Base-by-base conservation (phyloP, 2,329 filamentous ascomycete species). In the Fusarium staphyleae region DNA sequence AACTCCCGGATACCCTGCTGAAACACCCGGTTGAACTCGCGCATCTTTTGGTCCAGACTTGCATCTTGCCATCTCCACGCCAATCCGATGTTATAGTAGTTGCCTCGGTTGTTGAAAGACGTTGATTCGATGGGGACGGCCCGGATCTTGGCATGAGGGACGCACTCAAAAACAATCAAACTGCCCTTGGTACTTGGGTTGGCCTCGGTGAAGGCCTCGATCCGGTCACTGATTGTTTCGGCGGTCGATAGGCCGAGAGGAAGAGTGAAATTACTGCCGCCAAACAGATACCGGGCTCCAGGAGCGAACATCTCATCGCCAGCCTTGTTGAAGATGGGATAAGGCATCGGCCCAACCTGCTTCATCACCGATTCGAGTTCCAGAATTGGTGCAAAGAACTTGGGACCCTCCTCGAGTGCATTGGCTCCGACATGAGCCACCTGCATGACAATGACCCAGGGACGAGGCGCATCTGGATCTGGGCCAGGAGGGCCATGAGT, bases 251-350 rank as follows among this genome's bases (percentile, higher is more conserved):
- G 29, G 36, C 60, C 42, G 16, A 81, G 62, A 0, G 78, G 78
- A 4, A 73, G 66, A 6, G 74, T 71, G 57, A 76, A 76, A 44
- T 76, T 79, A 9, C 77, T 68, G 0, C 77, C 78, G 48, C 79
- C 77, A 52, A 77, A 66, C 6, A 69, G 52, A 42, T 72, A 74
- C 4, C 75, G 70, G 36, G 70, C 70, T 3, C 76, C 71, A n/a
- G 73, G 66, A 1, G 68, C 70, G 10, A 73, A 70, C 32, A 70
- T 69, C 0, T 67, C 69, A 54, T 77, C 77, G 32, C 70, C 64
- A 1, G 74, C 55, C 3, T 62, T 69, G 57, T 81, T 81, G 39
- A 75, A 63, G 16, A 67, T 61, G 2, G 69, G 65, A 56, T 80
- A 80, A 0, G 78, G 75, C 48, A 78, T 72, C 61, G 72, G 70